Base-by-base conservation (phyloP, 345 rosid genomes). In the Odontarrhena argentea region DNA sequence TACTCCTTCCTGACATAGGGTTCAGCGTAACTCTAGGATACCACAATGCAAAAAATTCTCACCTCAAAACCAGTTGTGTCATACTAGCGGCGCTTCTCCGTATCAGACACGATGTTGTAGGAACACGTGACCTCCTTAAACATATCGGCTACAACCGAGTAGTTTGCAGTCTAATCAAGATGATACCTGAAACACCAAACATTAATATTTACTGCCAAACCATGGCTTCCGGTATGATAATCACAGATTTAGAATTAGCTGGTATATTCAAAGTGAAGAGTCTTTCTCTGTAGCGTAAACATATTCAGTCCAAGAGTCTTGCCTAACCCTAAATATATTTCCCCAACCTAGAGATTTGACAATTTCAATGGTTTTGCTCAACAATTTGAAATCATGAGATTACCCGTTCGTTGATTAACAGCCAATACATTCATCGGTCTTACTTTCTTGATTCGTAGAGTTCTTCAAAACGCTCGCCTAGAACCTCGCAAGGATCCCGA, bases 41-140 rank as follows among this genome's bases (percentile, higher is more conserved):
- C 11, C 44, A 14, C 1, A 63, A 46, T 2, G 18, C 46, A 35
- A 46, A 30, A 25, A 18, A 25, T 76, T 62, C 88, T 79, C 71
- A 87, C 99, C 97, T 91, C 97, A 83, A 89, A 95, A 74, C 99
- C 99, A 60, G 99, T 94, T 9, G 86, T 54, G 67, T 95, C 99
- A 74, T 80, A 95, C 65, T 89, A 96, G 57, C 84, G 86, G 5
- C 97, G 76, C 73, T 86, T 95, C 66, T 88, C 96, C 5, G 96
- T 83, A 78, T 95, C 93, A 76, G 97, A 89, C 77, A 95, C 82
- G 50, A 95, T 87, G 72, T 84, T 91, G 68, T 91, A 87, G 0
- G 99, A 86, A 80, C 91, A 95, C 2, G 97, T 95, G 64, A 81
- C 97, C 80, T 95, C 99, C 68, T 91, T 87, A 74, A 91, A 95